A percentile compares a stretch with the other conserved stretches of the same genome.
Evolutionary conservation across 345 rosid species (phyloP).

Genomic region (Cardamine resedifolia): DNA sequence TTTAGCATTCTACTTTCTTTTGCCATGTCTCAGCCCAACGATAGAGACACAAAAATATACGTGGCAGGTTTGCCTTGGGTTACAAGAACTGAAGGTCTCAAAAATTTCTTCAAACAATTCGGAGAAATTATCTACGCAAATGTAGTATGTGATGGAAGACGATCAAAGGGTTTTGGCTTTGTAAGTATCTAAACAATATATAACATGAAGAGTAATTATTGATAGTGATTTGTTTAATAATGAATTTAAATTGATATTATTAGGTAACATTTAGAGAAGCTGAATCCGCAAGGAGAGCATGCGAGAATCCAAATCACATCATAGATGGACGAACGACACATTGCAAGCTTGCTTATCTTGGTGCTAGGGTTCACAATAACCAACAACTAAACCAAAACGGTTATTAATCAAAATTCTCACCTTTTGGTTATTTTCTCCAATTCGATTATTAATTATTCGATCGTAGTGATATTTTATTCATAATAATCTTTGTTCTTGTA

Average conservation of each 20-base stretch:
- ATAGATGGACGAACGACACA: conserved; percentile 57
- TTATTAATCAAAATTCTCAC: neutral
- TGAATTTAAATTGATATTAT: neutral
- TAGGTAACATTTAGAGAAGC: conserved; percentile 66
- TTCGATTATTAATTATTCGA: neutral
- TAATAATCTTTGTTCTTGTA: neutral
- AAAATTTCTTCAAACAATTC: conserved; percentile 38
- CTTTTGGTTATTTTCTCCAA: neutral
- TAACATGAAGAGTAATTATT: neutral
- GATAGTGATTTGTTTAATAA: neutral
- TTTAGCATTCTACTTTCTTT: neutral
- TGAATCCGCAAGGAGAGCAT: conserved; percentile 57
- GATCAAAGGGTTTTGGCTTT: conserved; percentile 47
- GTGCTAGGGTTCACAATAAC: conserved; percentile 14
- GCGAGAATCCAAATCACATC: conserved; percentile 54
- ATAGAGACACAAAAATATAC: conserved; percentile 45
- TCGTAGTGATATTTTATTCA: neutral
- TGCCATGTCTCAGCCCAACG: conserved; percentile 32
- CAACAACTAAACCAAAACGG: conserved; percentile 19
- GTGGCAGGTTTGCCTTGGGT: conserved; percentile 55
- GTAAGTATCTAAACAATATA: conserved; percentile 21
- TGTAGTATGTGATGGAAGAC: conserved; percentile 37
- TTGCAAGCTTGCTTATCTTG: conserved; percentile 56
- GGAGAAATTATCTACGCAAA: conserved; percentile 48
- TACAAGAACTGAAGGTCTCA: conserved; percentile 39